These are phyloP conservation scores for Ciborinia camelliae DNA, from an alignment of 2,329 filamentous ascomycete species.

Conservation along the genomic window DNA sequence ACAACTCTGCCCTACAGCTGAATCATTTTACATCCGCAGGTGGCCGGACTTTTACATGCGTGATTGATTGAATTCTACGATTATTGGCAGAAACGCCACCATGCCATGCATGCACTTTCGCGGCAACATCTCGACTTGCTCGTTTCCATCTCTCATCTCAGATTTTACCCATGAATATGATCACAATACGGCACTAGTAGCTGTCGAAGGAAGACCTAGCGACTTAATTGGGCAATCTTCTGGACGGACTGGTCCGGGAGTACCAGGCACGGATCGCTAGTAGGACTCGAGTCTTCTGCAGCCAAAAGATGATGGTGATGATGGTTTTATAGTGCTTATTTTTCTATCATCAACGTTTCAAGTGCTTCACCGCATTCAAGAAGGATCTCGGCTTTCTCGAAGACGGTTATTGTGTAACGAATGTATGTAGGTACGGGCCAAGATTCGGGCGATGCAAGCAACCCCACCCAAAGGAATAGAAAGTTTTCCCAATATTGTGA, in stretches of 20 bases:
- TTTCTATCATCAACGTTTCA: not conserved
- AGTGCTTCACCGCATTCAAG: not conserved
- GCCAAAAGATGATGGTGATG: slow-evolving; percentile 4
- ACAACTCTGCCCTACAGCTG: slow-evolving; percentile 21
- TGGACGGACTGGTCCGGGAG: not conserved
- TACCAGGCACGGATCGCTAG: not conserved
- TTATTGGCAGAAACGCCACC: slow-evolving; percentile 18
- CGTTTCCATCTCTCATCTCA: slow-evolving; percentile 1
- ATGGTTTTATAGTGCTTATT: not conserved
- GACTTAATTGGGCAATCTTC: slow-evolving; percentile 3
- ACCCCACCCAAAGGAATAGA: slow-evolving; percentile 6
- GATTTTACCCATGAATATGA: not conserved
- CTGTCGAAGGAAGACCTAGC: not conserved
- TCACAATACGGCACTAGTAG: not conserved
- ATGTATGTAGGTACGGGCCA: slow-evolving; percentile 2
- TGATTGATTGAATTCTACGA: slow-evolving; percentile 20
- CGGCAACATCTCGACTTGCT: slow-evolving; percentile 14
- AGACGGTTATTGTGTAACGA: slow-evolving; percentile 6
- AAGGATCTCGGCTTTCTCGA: slow-evolving; percentile 9
- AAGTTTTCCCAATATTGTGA: not conserved
- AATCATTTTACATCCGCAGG: slow-evolving; percentile 18
- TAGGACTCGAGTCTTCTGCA: slow-evolving; percentile 1
- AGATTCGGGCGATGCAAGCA: slow-evolving; percentile 9
- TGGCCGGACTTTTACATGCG: slow-evolving; percentile 20
- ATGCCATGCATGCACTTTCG: slow-evolving; percentile 21